Base-by-base conservation (phyloP, 306 rosid genomes). In the Cucumis hystrix region DNA sequence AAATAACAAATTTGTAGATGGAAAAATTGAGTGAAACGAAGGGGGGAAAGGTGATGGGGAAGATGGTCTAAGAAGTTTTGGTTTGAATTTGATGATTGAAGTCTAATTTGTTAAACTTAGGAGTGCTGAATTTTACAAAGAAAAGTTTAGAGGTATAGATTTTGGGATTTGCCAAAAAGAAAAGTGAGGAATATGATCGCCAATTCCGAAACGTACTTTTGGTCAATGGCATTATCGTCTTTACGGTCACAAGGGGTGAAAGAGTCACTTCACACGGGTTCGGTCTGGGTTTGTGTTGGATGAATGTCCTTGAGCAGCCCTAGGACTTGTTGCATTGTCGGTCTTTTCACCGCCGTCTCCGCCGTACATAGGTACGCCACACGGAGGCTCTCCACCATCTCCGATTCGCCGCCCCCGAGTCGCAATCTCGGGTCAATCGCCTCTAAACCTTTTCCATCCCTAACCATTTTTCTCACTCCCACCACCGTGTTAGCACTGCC, bases 291-390 rank as follows among this genome's bases (percentile, higher is more conserved):
- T 54, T 80, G 47, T 13, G 74, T 13, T 37, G 88, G 88, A 62
- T 88, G 89, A 70, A 92, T 84, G 77, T 96, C 96, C 77, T 92
- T 91, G 56, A 96, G 93, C 78, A 92, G 83, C 43, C 99, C 99
- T 63, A 92, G 70, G 6, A 92, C 98, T 23, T 96, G 99, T 14
- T 88, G 93, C 98, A 92, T 92, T 7, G 87, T 85, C 13, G 99
- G 98, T 80, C 99, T 91, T 78, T 96, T 96, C 77, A 72, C 89
- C 0, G 98, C 87, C 5, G 93, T 85, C 85, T 96, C 99, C 14
- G 96, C 93, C 75, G 99, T 96, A 71, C 99, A 92, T 23, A 96
- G 80, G 57, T 92, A 96, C 69, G 92, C 99, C 1, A 96, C 97
- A 65, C 98, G 92, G 81, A 96, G 97, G 59, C 89, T 80, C 88